A percentile compares a stretch with the other conserved stretches of the same genome.
These are phyloP conservation scores for Salinomyces thailandicus DNA, from an alignment of 2,329 filamentous ascomycete genomes.

Conservation along the genomic window DNA sequence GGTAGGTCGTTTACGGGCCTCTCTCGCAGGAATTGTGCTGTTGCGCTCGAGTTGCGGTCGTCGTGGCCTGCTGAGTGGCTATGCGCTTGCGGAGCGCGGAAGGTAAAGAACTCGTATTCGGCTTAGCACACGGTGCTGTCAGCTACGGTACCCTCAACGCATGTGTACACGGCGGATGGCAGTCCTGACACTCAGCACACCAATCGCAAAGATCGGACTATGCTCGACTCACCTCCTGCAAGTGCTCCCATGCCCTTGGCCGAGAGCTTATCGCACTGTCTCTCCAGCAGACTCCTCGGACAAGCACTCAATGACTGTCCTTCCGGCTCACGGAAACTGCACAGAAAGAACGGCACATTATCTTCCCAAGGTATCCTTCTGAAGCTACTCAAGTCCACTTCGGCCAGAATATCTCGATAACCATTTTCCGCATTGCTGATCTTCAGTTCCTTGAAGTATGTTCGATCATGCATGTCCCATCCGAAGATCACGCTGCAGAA, in stretches of 20 bases:
- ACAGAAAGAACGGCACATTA: conserved; percentile 72
- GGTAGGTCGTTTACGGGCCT: conserved; percentile 67
- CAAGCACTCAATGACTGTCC: conserved; percentile 62
- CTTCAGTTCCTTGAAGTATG: conserved; percentile 72
- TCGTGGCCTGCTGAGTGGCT: conserved; percentile 33
- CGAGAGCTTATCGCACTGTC: conserved; percentile 56
- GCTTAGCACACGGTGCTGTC: conserved; percentile 51
- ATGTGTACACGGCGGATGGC: conserved; percentile 4
- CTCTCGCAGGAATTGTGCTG: conserved; percentile 61
- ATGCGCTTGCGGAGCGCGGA: conserved; percentile 50
- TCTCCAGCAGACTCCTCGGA: conserved; percentile 64
- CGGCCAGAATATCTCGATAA: conserved; percentile 73
- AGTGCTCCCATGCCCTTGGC: conserved; percentile 66
- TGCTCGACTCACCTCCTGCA: conserved; percentile 63
- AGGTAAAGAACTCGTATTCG: conserved; percentile 94
- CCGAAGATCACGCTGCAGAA: conserved; percentile 93
- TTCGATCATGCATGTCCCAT: conserved; percentile 95
- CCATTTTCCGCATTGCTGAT: conserved; percentile 88
- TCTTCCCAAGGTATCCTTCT: conserved; percentile 85
- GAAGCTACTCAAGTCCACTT: conserved; percentile 68
- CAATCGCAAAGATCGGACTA: not conserved
- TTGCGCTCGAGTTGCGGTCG: conserved; percentile 54
- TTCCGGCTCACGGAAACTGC: conserved; percentile 72
- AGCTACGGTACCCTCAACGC: conserved; percentile 6
- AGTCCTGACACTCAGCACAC: conserved; percentile 2